A percentile compares a stretch with the other conserved stretches of the same genome.
Evolutionary conservation across 2,329 filamentous ascomycete species (phyloP).

Genomic region (Aspergillus calidoustus): DNA sequence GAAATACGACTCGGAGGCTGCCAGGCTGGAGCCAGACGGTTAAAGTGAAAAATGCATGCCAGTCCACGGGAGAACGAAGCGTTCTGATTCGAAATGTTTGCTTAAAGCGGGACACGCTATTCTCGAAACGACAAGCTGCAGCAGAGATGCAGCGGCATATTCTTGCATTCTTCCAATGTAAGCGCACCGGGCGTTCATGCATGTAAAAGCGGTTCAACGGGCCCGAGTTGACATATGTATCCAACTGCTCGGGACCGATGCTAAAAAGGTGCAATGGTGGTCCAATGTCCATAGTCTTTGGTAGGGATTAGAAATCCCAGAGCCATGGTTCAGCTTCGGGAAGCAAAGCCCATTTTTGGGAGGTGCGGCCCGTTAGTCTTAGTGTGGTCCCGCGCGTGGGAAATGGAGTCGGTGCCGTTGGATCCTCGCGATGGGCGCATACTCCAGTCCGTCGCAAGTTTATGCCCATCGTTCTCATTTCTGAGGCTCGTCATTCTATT

Average conservation of each 20-base stretch:
- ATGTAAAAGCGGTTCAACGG: conserved; percentile 23
- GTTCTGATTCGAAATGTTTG: conserved; percentile 11
- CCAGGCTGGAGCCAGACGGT: background rate
- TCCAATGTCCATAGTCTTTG: conserved; percentile 10
- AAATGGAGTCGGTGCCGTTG: background rate
- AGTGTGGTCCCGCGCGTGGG: conserved; percentile 7
- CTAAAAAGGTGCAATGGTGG: conserved; percentile 13
- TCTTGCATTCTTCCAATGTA: conserved; percentile 9
- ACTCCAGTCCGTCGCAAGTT: background rate
- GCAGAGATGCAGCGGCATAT: background rate
- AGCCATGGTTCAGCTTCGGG: conserved; percentile 41
- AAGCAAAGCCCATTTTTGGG: conserved; percentile 24
- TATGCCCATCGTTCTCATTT: background rate
- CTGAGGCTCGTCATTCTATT: background rate
- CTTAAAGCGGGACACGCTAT: conserved; percentile 12
- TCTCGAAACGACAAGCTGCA: conserved; percentile 10
- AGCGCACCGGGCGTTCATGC: conserved; percentile 28
- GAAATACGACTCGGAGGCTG: background rate
- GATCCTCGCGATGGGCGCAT: background rate
- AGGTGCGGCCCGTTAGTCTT: conserved; percentile 33
- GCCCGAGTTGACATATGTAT: conserved; percentile 21
- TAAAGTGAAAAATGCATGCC: background rate
- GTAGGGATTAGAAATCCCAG: conserved; percentile 35
- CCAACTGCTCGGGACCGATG: conserved; percentile 34
- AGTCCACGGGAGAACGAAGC: background rate